Percentiles rank a stretch among this genome's conserved stretches.
Conservation (phyloP, 139 green algal genomes). For the Micractinium sp. region DNA sequence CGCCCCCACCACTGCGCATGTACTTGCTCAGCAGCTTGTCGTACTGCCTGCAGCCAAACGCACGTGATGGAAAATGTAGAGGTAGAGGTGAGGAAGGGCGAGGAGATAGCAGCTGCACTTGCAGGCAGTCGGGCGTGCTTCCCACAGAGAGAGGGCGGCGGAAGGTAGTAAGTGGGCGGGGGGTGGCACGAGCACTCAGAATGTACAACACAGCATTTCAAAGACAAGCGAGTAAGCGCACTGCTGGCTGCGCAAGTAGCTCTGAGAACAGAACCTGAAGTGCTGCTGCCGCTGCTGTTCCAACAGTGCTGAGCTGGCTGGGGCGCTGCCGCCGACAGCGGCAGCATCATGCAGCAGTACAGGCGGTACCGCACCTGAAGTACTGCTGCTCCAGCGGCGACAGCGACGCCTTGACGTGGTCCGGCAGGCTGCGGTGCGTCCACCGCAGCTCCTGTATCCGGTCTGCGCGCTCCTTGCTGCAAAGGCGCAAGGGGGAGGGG, state of each 20-base stretch:
- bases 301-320: no score
- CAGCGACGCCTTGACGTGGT: constrained; percentile 52
- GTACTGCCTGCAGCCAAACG: constrained; percentile 42
- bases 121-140: background rate
- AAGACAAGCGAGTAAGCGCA: no score
- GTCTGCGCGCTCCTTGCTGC: constrained; percentile 58
- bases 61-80: background rate
- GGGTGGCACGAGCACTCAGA: no score
- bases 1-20: constrained; percentile 44
- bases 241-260: no score
- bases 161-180: no score
- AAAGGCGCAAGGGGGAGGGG: background rate
- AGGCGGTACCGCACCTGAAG: background rate
- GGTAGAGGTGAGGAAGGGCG: background rate
- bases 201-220: no score
- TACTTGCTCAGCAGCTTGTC: constrained; percentile 58
- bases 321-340: no score
- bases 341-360: no score
- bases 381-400: constrained; percentile 54
- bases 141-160: no score
- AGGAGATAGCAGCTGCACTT: background rate
- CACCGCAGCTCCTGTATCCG: constrained; percentile 58
- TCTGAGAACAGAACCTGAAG: no score
- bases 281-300: no score
- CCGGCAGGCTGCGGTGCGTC: constrained; percentile 54